A percentile compares a stretch with the other conserved stretches of the same genome.
phyloP scores from a whole-genome alignment of 345 rosid species.

The Psidium guajava region DNA sequence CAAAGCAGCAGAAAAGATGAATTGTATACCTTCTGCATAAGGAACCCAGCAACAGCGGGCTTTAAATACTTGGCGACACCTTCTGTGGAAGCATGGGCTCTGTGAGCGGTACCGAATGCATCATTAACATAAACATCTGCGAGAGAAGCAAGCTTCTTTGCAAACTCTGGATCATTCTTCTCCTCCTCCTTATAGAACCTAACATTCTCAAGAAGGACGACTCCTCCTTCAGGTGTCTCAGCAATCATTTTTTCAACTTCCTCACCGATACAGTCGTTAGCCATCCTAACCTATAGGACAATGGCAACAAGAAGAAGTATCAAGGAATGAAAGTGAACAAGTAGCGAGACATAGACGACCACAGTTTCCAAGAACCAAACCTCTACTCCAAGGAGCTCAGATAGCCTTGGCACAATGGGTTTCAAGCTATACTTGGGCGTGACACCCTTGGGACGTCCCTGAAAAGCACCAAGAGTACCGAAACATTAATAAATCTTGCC shows the following conservation, averaged over 20 bases:
- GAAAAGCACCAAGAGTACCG: conserved; percentile 11
- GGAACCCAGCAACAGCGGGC: conserved; percentile 95
- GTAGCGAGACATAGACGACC: not conserved
- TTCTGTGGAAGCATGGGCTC: conserved; percentile 94
- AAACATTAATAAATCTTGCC: not conserved
- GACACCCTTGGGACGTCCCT: conserved; percentile 97
- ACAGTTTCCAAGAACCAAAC: conserved; percentile 12
- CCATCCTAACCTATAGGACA: conserved; percentile 59
- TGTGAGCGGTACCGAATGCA: conserved; percentile 91
- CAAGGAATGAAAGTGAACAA: not conserved
- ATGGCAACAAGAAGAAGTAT: not conserved
- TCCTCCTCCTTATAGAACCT: conserved; percentile 93
- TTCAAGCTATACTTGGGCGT: conserved; percentile 90
- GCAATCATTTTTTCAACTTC: conserved; percentile 74
- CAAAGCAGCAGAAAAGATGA: not conserved
- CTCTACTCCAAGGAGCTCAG: conserved; percentile 81
- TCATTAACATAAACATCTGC: conserved; percentile 86
- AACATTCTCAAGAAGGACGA: conserved; percentile 79
- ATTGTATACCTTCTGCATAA: conserved; percentile 71
- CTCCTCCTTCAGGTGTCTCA: conserved; percentile 60
- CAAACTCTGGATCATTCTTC: conserved; percentile 88
- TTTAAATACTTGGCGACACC: conserved; percentile 79
- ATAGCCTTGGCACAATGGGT: conserved; percentile 85
- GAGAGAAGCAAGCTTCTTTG: conserved; percentile 86
- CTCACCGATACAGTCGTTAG: conserved; percentile 69